Evolutionary conservation across 1,139 yeast genomes (phyloP).

Genomic region (Blastobotrys illinoisensis): DNA sequence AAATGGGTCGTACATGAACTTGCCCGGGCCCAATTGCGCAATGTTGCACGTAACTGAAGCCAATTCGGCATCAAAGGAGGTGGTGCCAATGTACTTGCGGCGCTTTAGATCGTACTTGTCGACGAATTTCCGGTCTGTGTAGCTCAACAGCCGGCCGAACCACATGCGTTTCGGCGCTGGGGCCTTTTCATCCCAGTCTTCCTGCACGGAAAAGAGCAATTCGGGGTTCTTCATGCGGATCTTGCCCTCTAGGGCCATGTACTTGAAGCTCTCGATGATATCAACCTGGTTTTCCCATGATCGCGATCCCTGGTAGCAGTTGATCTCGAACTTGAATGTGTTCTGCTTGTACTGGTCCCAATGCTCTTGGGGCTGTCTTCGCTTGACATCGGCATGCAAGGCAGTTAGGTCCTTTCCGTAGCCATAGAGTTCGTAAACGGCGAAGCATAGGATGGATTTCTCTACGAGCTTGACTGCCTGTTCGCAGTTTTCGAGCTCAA

Average conservation of each 20-base stretch:
- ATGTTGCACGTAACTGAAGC: slow-evolving; percentile 81
- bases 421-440: slow-evolving; percentile 86
- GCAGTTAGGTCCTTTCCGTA: slow-evolving; percentile 51
- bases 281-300: slow-evolving; percentile 48
- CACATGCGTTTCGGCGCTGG: slow-evolving; percentile 52
- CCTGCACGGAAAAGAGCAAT: slow-evolving; percentile 65
- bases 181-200: slow-evolving; percentile 54
- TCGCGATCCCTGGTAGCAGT: slow-evolving; percentile 67
- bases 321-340: slow-evolving; percentile 73
- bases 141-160: slow-evolving; percentile 70
- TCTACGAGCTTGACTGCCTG: slow-evolving; percentile 59
- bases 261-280: slow-evolving; percentile 67
- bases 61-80: slow-evolving; percentile 80
- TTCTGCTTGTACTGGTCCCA: slow-evolving; percentile 20
- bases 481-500: slow-evolving; percentile 57
- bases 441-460: slow-evolving; percentile 65
- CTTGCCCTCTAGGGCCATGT: slow-evolving; percentile 68
- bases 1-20: slow-evolving; percentile 85
- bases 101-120: slow-evolving; percentile 78
- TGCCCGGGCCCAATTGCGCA: slow-evolving; percentile 63
- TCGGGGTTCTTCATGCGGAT: slow-evolving; percentile 76
- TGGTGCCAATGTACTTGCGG: slow-evolving; percentile 88
- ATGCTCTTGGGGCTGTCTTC: slow-evolving; percentile 26
- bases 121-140: slow-evolving; percentile 62
- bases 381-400: slow-evolving; percentile 51